phyloP scores from a whole-genome alignment of 1,284 basidiomycete species.

The Quambalaria eucalypti region DNA sequence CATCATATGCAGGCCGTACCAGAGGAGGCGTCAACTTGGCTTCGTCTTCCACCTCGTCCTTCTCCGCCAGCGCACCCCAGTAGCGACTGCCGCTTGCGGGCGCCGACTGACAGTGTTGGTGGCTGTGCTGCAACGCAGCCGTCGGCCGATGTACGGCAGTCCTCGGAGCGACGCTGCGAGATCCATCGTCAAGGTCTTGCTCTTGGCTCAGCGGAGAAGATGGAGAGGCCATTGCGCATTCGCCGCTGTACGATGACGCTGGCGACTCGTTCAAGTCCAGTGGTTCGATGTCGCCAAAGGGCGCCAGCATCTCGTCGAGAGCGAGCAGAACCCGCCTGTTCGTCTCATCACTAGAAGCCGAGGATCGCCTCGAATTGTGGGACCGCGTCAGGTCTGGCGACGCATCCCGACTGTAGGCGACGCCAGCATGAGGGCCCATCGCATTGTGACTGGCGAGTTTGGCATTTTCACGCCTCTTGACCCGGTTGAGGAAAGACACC shows the following conservation, averaged over 20 bases:
- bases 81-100: constrained; percentile 13
- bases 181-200: background rate
- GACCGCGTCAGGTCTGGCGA: background rate
- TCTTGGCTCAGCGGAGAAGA: background rate
- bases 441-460: background rate
- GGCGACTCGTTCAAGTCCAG: constrained; percentile 10
- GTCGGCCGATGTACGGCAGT: constrained; percentile 12
- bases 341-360: constrained; percentile 13
- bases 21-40: background rate
- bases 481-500: constrained; percentile 28
- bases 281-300: constrained; percentile 27
- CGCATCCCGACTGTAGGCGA: background rate
- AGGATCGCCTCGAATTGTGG: constrained; percentile 13
- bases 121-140: constrained; percentile 9
- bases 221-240: no score
- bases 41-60: no score
- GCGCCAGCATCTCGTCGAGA: constrained; percentile 22
- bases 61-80: no score
- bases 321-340: constrained; percentile 23
- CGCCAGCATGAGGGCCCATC: no score
- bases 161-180: constrained; percentile 6
- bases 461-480: constrained; percentile 24
- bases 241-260: no score
- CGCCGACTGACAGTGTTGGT: constrained; percentile 29
- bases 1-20: background rate